These are phyloP conservation scores for Yamadazyma triangularis DNA, from an alignment of 1,139 yeast genomes.

Conservation along the genomic window DNA sequence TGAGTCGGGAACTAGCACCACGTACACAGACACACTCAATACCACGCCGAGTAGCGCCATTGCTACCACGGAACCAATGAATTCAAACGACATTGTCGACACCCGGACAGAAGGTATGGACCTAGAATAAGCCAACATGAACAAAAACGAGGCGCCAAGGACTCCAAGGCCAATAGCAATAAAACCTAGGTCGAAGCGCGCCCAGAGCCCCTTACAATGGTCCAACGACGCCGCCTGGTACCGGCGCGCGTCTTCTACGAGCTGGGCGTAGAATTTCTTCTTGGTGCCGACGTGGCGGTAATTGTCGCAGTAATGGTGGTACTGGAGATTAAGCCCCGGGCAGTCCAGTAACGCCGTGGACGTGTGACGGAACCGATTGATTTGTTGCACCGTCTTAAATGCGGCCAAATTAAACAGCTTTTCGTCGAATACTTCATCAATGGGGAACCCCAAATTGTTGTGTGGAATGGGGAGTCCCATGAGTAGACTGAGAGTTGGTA, in stretches of 20 bases:
- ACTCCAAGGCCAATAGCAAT: slow-evolving; percentile 63
- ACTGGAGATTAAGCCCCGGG: slow-evolving; percentile 15
- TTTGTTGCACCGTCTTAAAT: slow-evolving; percentile 51
- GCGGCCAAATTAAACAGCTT: slow-evolving; percentile 36
- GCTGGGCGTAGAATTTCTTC: slow-evolving; percentile 8
- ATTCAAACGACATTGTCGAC: slow-evolving; percentile 70
- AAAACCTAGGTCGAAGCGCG: slow-evolving; percentile 67
- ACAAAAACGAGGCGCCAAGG: slow-evolving; percentile 50
- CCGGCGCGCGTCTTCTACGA: slow-evolving; percentile 26
- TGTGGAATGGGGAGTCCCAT: slow-evolving; percentile 91
- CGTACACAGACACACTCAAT: slow-evolving; percentile 41
- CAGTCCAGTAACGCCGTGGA: slow-evolving; percentile 29
- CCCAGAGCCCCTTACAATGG: slow-evolving; percentile 79
- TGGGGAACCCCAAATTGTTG: slow-evolving; percentile 88
- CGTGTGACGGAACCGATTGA: slow-evolving; percentile 43
- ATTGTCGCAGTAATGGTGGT: slow-evolving; percentile 6
- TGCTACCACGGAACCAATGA: slow-evolving; percentile 63
- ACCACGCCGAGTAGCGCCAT: slow-evolving; percentile 62
- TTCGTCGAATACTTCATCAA: slow-evolving; percentile 60
- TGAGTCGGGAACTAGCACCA: slow-evolving; percentile 53
- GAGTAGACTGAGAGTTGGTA: slow-evolving; percentile 75
- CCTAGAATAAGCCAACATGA: slow-evolving; percentile 61
- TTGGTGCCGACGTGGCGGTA: slow-evolving; percentile 3
- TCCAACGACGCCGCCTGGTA: slow-evolving; percentile 62
- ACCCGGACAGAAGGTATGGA: slow-evolving; percentile 79